phyloP scores from a whole-genome alignment of 2,329 filamentous ascomycete genomes.

The Uncinocarpus reesii region DNA sequence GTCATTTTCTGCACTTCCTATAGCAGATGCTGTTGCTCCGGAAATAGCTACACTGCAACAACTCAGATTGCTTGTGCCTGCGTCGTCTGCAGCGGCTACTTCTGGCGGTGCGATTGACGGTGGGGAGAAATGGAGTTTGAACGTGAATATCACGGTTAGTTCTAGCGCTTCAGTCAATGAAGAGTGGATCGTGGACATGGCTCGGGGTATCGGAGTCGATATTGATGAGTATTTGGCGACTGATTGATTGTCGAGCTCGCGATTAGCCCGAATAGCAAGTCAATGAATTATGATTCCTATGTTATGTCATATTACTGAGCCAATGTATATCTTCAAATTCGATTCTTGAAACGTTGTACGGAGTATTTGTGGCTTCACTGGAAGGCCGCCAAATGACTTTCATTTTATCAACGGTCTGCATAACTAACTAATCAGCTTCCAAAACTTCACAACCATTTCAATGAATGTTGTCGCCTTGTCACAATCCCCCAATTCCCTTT shows the following conservation, averaged over 20 bases:
- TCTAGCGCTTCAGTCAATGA: conserved; percentile 19
- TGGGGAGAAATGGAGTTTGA: conserved; percentile 41
- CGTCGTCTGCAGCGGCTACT: conserved; percentile 27
- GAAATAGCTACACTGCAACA: conserved; percentile 40
- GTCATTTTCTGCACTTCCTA: conserved; percentile 21
- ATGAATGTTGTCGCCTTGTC: too few species aligned
- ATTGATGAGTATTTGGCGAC: conserved; percentile 33
- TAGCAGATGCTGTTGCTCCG: conserved; percentile 37
- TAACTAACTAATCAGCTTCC: too few species aligned
- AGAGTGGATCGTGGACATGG: conserved; percentile 39
- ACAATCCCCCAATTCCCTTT: too few species aligned
- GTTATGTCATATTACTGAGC: neutral
- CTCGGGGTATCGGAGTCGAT: conserved; percentile 37
- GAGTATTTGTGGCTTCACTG: too few species aligned
- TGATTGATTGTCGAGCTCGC: neutral
- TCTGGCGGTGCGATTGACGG: conserved; percentile 29
- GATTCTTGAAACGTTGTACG: conserved; percentile 8
- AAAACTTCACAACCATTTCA: too few species aligned
- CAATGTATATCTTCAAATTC: neutral
- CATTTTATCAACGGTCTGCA: too few species aligned
- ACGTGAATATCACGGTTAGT: conserved; percentile 28
- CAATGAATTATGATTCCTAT: neutral
- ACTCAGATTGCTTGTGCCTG: conserved; percentile 38
- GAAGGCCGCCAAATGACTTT: too few species aligned
- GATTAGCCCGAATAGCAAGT: neutral